Conservation (phyloP, 306 rosid species). For the Geum urbanum region DNA sequence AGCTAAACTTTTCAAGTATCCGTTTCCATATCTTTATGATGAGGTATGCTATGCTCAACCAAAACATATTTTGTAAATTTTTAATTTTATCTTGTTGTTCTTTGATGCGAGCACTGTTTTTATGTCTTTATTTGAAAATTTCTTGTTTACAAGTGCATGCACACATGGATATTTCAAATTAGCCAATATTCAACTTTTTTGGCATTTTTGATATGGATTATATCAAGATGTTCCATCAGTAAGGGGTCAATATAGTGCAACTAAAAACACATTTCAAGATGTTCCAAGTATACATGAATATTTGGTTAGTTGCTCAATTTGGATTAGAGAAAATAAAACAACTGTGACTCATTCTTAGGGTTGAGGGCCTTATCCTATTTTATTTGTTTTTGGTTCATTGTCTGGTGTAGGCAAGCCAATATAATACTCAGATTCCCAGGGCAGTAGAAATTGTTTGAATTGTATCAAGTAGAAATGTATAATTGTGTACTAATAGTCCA, state of each 20-base stretch:
- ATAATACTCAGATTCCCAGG: neutral
- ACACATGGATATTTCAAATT: neutral
- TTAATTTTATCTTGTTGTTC: neutral
- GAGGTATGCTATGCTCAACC: conserved; percentile 47
- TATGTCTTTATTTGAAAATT: neutral
- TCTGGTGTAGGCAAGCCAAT: neutral
- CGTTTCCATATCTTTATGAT: conserved; percentile 87
- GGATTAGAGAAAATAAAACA: neutral
- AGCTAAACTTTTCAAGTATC: conserved; percentile 62
- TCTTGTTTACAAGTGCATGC: neutral
- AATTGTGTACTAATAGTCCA: neutral
- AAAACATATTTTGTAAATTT: conserved; percentile 2
- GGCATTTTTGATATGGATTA: neutral
- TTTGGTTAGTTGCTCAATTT: too few species aligned
- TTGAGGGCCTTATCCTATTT: neutral
- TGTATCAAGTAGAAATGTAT: too few species aligned
- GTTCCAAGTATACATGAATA: too few species aligned
- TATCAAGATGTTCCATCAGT: too few species aligned
- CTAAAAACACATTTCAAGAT: too few species aligned
- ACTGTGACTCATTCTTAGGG: neutral
- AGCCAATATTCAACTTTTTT: neutral
- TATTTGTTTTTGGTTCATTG: neutral
- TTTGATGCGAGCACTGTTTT: too few species aligned
- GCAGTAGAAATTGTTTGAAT: neutral
- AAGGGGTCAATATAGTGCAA: too few species aligned